Percentiles rank a stretch among this genome's conserved stretches.
Evolutionary conservation across 2,329 filamentous ascomycete genomes (phyloP).

Genomic region (Colletotrichum filicis): DNA sequence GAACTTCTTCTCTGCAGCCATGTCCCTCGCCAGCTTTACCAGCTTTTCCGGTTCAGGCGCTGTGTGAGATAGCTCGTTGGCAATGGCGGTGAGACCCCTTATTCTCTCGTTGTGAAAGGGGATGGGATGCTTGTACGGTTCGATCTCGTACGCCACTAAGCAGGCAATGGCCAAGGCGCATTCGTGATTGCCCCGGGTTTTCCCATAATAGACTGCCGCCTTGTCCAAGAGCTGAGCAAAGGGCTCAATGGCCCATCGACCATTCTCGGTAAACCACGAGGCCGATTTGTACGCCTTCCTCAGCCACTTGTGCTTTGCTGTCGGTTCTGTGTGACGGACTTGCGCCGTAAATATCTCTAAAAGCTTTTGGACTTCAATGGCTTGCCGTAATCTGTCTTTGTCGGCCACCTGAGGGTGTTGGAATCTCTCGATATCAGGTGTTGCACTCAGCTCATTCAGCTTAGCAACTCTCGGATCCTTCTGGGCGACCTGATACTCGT

Average conservation of each 20-base stretch:
- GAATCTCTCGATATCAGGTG: constrained; percentile 47
- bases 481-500: constrained; percentile 63
- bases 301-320: constrained; percentile 41
- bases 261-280: constrained; percentile 48
- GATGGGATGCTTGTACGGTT: constrained; percentile 61
- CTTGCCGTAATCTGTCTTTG: background rate
- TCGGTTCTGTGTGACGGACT: background rate
- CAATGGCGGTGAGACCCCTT: constrained; percentile 62
- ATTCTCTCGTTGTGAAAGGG: constrained; percentile 63
- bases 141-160: constrained; percentile 57
- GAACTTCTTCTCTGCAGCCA: constrained; percentile 35
- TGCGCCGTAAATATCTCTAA: background rate
- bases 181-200: constrained; percentile 50
- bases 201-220: constrained; percentile 56
- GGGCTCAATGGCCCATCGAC: constrained; percentile 62
- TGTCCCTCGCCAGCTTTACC: constrained; percentile 39
- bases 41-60: constrained; percentile 51
- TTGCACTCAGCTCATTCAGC: constrained; percentile 58
- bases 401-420: constrained; percentile 6
- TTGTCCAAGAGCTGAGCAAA: constrained; percentile 57
- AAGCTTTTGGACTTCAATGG: background rate
- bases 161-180: constrained; percentile 59
- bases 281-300: constrained; percentile 50
- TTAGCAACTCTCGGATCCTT: constrained; percentile 49
- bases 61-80: constrained; percentile 63